Evolutionary conservation across 768 basidiomycete genomes (phyloP).

Genomic region (Pleurotus tuoliensis): DNA sequence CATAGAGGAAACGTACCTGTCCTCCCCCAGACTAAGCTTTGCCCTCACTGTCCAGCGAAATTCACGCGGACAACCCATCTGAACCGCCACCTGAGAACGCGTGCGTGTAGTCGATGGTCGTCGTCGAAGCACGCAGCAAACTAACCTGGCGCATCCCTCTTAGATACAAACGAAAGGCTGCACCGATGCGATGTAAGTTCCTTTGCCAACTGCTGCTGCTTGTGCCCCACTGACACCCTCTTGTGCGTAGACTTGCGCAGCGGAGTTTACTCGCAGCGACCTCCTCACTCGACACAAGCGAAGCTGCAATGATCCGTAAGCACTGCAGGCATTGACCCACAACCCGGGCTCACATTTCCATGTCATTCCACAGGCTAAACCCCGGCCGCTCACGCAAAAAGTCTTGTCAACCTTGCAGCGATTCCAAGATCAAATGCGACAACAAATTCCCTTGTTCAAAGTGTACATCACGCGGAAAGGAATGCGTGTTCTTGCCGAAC

Average conservation of each 20-base stretch:
- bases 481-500: conserved; percentile 48
- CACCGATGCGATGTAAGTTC: conserved; percentile 57
- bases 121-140: not conserved
- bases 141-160: conserved; percentile 5
- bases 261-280: conserved; percentile 73
- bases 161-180: conserved; percentile 65
- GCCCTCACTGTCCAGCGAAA: conserved; percentile 65
- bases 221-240: conserved; percentile 10
- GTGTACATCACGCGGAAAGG: conserved; percentile 56
- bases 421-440: conserved; percentile 73
- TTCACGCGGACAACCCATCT: conserved; percentile 74
- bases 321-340: conserved; percentile 13
- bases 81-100: conserved; percentile 68
- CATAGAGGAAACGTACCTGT: conserved; percentile 64
- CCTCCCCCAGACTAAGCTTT: conserved; percentile 70
- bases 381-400: conserved; percentile 59
- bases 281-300: conserved; percentile 68
- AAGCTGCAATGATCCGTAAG: conserved; percentile 67
- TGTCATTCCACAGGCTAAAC: conserved; percentile 25
- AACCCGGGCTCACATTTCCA: conserved; percentile 12
- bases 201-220: not conserved
- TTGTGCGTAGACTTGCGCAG: conserved; percentile 50
- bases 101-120: conserved; percentile 33
- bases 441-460: conserved; percentile 64
- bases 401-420: conserved; percentile 68